Evolutionary conservation across 2,329 filamentous ascomycete species (phyloP).

Genomic region (Lizonia empirigonia): DNA sequence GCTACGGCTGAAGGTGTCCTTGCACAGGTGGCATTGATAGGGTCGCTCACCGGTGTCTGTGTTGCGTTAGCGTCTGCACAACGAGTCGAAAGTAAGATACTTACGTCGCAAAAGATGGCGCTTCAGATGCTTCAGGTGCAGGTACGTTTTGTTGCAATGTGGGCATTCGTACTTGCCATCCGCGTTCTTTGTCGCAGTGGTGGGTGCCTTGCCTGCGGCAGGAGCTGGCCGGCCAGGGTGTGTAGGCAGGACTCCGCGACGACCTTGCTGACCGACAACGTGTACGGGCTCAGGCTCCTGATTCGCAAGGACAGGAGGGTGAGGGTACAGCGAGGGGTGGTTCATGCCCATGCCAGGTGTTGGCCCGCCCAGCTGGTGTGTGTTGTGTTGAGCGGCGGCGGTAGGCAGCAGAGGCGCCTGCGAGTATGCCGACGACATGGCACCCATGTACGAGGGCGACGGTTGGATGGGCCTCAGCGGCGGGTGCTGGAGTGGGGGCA

Average conservation of each 20-base stretch:
- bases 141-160: slow-evolving; percentile 97
- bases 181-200: slow-evolving; percentile 91
- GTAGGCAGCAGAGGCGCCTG: slow-evolving; percentile 44
- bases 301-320: slow-evolving; percentile 46
- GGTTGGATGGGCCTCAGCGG: slow-evolving; percentile 47
- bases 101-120: slow-evolving; percentile 94
- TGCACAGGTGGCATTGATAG: slow-evolving; percentile 97
- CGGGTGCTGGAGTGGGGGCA: slow-evolving; percentile 47
- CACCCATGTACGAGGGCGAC: slow-evolving; percentile 41
- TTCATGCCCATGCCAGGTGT: slow-evolving; percentile 45
- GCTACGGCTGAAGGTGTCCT: slow-evolving; percentile 96
- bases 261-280: slow-evolving; percentile 92
- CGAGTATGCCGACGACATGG: slow-evolving; percentile 43
- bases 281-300: slow-evolving; percentile 72
- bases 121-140: slow-evolving; percentile 97
- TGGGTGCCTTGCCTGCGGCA: slow-evolving; percentile 77
- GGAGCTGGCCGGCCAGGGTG: slow-evolving; percentile 84
- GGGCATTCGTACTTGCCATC: slow-evolving; percentile 98
- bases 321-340: slow-evolving; percentile 47
- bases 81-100: slow-evolving; percentile 50
- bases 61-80: slow-evolving; percentile 42
- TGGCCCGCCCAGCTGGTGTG: slow-evolving; percentile 44
- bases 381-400: slow-evolving; percentile 41
- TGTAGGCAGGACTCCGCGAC: slow-evolving; percentile 88
- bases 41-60: slow-evolving; percentile 95